These are phyloP conservation scores for Cordyceps militaris DNA, from an alignment of 2,329 filamentous ascomycete genomes.

Conservation along the genomic window DNA sequence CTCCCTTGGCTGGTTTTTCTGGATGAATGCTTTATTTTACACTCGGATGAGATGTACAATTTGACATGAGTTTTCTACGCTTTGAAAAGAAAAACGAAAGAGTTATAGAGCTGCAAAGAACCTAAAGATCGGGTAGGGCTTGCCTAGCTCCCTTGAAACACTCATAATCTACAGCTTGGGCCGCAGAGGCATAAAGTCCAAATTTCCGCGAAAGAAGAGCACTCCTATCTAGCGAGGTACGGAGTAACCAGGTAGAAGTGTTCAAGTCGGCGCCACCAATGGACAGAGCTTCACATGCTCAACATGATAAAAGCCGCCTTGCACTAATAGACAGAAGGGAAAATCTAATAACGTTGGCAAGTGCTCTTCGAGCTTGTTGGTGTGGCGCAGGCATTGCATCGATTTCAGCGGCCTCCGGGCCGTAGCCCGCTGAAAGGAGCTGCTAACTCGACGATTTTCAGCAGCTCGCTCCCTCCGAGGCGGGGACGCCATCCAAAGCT, in stretches of 20 bases:
- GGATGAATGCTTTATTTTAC: background rate
- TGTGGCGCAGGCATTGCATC: background rate
- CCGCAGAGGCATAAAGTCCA: background rate
- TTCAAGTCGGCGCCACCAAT: background rate
- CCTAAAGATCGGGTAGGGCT: background rate
- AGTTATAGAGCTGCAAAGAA: background rate
- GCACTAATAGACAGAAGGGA: too few species aligned
- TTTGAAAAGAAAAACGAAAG: background rate
- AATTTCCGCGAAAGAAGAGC: background rate
- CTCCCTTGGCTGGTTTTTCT: background rate
- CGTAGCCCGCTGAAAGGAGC: background rate
- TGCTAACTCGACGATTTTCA: background rate
- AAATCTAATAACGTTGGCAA: background rate
- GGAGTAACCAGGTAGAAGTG: too few species aligned
- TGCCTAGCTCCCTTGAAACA: slow-evolving; percentile 4
- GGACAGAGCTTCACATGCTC: background rate
- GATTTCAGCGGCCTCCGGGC: background rate
- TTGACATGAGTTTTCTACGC: too few species aligned
- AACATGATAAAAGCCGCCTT: background rate
- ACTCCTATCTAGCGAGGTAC: background rate
- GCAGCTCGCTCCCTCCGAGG: background rate
- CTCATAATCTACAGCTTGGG: background rate
- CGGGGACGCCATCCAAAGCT: background rate
- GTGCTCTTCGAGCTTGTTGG: background rate
- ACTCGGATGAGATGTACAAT: background rate